Evolutionary conservation across 2,329 filamentous ascomycete species (phyloP).

Genomic region (Colletotrichum coccodes): DNA sequence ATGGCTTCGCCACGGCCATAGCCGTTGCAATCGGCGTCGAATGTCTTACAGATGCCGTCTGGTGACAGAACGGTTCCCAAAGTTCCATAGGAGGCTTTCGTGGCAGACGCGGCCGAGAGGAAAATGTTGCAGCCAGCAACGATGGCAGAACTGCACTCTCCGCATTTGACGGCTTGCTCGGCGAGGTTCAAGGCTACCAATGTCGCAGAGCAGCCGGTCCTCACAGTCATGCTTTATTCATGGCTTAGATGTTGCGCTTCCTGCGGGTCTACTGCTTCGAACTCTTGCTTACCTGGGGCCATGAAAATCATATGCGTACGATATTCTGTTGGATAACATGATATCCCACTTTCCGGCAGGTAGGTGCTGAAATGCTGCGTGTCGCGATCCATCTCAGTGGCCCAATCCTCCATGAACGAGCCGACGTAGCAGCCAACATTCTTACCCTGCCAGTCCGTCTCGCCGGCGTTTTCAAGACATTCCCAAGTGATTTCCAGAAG

Average conservation of each 20-base stretch:
- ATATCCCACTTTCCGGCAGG: constrained; percentile 34
- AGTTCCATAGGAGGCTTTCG: constrained; percentile 12
- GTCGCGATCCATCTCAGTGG: constrained; percentile 31
- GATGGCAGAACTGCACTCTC: constrained; percentile 41
- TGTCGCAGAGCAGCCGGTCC: constrained; percentile 47
- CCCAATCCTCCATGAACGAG: constrained; percentile 39
- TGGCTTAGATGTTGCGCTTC: no score
- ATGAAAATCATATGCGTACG: constrained; percentile 28
- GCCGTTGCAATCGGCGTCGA: constrained; percentile 53
- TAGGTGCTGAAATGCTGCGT: neutral
- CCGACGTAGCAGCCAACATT: constrained; percentile 42
- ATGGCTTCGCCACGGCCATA: constrained; percentile 53
- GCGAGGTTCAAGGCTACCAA: constrained; percentile 45
- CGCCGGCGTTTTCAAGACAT: constrained; percentile 41
- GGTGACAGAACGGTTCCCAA: constrained; percentile 38
- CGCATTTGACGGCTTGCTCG: constrained; percentile 38
- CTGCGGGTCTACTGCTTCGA: neutral
- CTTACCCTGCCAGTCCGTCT: constrained; percentile 37
- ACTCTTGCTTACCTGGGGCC: constrained; percentile 7
- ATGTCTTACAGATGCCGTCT: constrained; percentile 41
- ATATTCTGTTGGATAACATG: constrained; percentile 36
- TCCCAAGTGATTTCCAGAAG: constrained; percentile 44
- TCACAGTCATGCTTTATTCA: constrained; percentile 43
- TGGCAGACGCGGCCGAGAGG: neutral
- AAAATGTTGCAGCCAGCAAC: constrained; percentile 46